A percentile compares a stretch with the other conserved stretches of the same genome.
phyloP scores from a whole-genome alignment of 805 yeast species.

The Cyberlindnera japonica region DNA sequence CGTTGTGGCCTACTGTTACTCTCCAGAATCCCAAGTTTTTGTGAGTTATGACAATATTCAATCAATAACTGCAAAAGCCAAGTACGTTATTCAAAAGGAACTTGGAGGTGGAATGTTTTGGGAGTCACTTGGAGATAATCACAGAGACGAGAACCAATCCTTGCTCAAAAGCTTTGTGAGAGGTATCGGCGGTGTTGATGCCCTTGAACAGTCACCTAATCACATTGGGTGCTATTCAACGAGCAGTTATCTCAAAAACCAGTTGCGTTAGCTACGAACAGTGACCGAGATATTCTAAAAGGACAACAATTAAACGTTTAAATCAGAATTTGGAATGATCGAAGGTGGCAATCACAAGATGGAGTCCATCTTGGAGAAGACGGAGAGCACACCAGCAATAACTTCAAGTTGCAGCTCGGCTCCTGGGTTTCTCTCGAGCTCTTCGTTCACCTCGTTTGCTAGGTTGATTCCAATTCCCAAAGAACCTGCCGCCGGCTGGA shows the following conservation, averaged over 20 bases:
- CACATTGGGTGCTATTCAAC: slow-evolving; percentile 8
- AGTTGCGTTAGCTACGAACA: no score
- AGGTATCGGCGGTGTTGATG: slow-evolving; percentile 16
- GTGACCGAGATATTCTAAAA: no score
- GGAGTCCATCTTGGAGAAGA: slow-evolving; percentile 90
- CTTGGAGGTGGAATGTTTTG: slow-evolving; percentile 93
- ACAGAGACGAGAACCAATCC: slow-evolving; percentile 32
- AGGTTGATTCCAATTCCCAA: slow-evolving; percentile 72
- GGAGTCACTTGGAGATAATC: slow-evolving; percentile 81
- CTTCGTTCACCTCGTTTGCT: slow-evolving; percentile 41
- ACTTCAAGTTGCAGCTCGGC: slow-evolving; percentile 75
- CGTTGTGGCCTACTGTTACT: slow-evolving; percentile 54
- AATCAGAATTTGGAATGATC: not conserved
- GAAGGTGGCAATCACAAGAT: slow-evolving; percentile 43
- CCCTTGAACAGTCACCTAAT: slow-evolving; percentile 13
- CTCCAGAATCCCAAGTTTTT: slow-evolving; percentile 34
- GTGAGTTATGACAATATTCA: slow-evolving; percentile 65
- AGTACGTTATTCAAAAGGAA: slow-evolving; percentile 42
- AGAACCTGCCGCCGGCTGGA: slow-evolving; percentile 54
- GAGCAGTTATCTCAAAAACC: slow-evolving; percentile 15
- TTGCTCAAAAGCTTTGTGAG: slow-evolving; percentile 43
- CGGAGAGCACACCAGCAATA: slow-evolving; percentile 87
- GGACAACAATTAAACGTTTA: not conserved
- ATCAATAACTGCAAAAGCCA: slow-evolving; percentile 54
- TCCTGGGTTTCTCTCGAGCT: slow-evolving; percentile 37